Base-by-base conservation (phyloP, 345 rosid genomes). In the Citrus australasica region DNA sequence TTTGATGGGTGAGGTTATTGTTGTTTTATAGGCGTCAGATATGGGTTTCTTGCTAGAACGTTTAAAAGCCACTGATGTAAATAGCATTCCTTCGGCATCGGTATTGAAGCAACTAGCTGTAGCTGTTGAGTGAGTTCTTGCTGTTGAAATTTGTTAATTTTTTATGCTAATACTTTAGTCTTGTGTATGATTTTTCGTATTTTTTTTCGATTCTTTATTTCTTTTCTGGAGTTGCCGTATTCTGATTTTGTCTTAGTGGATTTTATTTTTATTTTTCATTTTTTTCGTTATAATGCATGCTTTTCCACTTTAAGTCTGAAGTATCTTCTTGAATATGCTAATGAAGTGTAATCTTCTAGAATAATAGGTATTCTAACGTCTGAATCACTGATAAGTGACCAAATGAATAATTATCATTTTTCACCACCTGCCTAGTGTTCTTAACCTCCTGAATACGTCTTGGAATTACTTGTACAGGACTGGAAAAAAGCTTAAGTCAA, bases 31-130 rank as follows among this genome's bases (percentile, higher is more conserved):
- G 98, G 87, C 71, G 58, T 82, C 87, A 71, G 93, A 93, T 76
- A 82, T 89, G 63, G 77, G 84, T 76, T 85, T 81, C 67, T 66
- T 86, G 73, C 53, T 89, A 65, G 97, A 93, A 61, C 79, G 86
- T 81, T 84, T 93, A 75, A 83, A 85, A 79, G 83, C 91, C 62
- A 84, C 83, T 67, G 85, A 88, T 78, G 82, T 82, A 38, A 90
- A 88, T 80, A 84, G 83, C 79, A 90, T 95, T 81, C 98, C 97
- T 86, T 69, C 90, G 48, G 70, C 92, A 72, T 88, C 90, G 71
- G 87, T 89, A 82, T 33, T 93, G 84, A 91, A 91, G 90, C 99
- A 88, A 83, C 85, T 95, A 84, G 96, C 95, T 80, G 70, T 81
- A 82, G 96, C 95, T 62, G 72, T 89, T 28, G 94, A 92, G 99